These are phyloP conservation scores for Huntiella savannae DNA, from an alignment of 2,329 filamentous ascomycete species.

Conservation along the genomic window DNA sequence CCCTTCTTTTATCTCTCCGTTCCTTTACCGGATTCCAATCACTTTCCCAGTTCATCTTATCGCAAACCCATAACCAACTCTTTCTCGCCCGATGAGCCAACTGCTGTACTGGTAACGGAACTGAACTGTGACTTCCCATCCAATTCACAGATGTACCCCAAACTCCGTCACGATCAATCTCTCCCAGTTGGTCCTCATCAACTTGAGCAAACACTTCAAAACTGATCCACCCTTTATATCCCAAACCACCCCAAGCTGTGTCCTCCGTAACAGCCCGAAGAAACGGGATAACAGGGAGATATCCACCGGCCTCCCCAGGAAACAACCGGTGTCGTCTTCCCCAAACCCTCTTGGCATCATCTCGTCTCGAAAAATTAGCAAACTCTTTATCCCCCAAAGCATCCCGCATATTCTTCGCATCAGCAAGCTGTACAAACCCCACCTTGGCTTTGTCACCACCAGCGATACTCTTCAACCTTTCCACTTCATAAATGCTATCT, in stretches of 20 bases:
- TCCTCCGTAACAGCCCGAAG: conserved; percentile 8
- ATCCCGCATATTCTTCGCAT: conserved; percentile 11
- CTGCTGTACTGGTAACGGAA: conserved; percentile 6
- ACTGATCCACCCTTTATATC: conserved; percentile 13
- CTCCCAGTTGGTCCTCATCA: too few relatives aligned
- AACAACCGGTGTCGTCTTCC: conserved; percentile 13
- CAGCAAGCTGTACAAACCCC: conserved; percentile 14
- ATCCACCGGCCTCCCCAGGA: conserved; percentile 12
- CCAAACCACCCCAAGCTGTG: background rate
- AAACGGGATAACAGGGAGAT: conserved; percentile 16
- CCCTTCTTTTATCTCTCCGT: background rate
- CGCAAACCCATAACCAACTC: conserved; percentile 12
- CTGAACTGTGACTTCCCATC: conserved; percentile 4
- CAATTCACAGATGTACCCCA: background rate
- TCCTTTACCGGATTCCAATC: background rate
- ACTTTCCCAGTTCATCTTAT: conserved; percentile 11
- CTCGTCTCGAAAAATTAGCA: background rate
- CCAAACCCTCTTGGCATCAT: conserved; percentile 12
- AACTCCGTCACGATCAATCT: background rate
- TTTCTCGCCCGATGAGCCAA: conserved; percentile 10
- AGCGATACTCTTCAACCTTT: background rate
- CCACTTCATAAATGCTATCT: background rate
- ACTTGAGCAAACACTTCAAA: conserved; percentile 13
- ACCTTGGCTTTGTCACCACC: conserved; percentile 7
- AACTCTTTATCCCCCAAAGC: conserved; percentile 8